Percentiles rank a stretch among this genome's conserved stretches.
These are phyloP conservation scores for Hibiscus tridactylites DNA, from an alignment of 345 rosid species.

Conservation along the genomic window DNA sequence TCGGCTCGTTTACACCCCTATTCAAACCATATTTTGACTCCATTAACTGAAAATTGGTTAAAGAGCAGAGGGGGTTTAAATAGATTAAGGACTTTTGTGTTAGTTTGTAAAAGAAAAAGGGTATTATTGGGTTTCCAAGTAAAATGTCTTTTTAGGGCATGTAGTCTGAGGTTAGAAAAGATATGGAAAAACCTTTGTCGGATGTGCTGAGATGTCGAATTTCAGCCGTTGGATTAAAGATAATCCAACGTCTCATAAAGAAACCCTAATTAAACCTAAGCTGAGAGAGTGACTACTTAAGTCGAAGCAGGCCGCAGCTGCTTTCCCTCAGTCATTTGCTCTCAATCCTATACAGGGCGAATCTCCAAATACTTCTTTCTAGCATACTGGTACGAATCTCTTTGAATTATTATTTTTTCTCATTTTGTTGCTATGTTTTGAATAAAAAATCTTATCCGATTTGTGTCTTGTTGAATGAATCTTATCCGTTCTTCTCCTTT, in stretches of 20 bases:
- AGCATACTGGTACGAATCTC: background rate
- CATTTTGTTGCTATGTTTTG: background rate
- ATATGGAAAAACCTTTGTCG: background rate
- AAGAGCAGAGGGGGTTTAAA: no score
- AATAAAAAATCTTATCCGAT: background rate
- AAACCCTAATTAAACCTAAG: background rate
- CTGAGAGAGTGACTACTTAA: background rate
- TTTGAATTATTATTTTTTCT: background rate
- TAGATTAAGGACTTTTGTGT: background rate
- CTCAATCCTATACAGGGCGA: background rate
- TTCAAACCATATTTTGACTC: no score
- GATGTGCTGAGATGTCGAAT: background rate
- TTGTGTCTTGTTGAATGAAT: background rate
- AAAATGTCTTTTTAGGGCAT: background rate
- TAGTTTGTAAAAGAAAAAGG: background rate
- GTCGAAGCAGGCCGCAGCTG: background rate
- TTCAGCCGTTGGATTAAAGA: background rate
- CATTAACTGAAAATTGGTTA: no score
- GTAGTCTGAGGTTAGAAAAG: no score
- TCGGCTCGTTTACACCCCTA: no score
- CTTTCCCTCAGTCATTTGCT: background rate
- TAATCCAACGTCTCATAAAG: background rate
- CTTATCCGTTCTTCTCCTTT: no score
- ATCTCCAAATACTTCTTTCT: background rate
- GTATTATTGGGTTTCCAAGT: background rate